phyloP scores from a whole-genome alignment of 805 yeast species.

The Kuraishia molischiana region DNA sequence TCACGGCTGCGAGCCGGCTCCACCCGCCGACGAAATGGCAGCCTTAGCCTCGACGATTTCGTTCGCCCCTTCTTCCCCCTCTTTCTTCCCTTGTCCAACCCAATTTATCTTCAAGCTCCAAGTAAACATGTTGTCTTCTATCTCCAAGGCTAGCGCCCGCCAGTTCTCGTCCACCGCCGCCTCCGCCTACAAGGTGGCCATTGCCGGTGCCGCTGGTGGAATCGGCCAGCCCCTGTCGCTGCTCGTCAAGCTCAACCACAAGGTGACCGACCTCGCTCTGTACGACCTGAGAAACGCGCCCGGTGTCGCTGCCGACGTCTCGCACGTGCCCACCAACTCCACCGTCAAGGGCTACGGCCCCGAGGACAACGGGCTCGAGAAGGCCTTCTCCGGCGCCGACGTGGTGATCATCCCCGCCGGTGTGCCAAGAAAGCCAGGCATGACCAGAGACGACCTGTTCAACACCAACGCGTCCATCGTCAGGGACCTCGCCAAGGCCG shows the following conservation, averaged over 20 bases:
- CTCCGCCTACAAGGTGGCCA: conserved; percentile 68
- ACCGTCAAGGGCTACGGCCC: conserved; percentile 83
- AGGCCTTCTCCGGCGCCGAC: conserved; percentile 71
- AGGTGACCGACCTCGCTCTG: conserved; percentile 76
- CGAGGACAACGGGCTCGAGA: conserved; percentile 58
- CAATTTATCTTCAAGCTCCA: neutral
- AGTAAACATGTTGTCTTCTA: neutral
- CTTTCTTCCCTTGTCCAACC: neutral
- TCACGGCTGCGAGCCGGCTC: too few relatives aligned
- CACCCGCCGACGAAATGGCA: neutral
- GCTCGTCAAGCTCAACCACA: conserved; percentile 77
- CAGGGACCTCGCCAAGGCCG: conserved; percentile 81
- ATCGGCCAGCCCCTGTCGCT: conserved; percentile 87
- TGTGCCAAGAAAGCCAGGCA: conserved; percentile 97
- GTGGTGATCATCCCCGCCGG: conserved; percentile 94
- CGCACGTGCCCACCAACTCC: conserved; percentile 90
- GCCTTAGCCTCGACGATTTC: neutral
- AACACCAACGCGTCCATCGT: conserved; percentile 94
- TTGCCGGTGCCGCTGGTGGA: conserved; percentile 88
- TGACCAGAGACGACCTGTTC: conserved; percentile 97
- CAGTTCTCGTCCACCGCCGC: conserved; percentile 60
- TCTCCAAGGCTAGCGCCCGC: conserved; percentile 36
- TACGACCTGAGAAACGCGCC: conserved; percentile 90
- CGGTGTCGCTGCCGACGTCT: conserved; percentile 95
- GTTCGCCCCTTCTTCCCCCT: too few relatives aligned